These are phyloP conservation scores for Hemileccinum rubropunctum DNA, from an alignment of 768 basidiomycete species.

Conservation along the genomic window DNA sequence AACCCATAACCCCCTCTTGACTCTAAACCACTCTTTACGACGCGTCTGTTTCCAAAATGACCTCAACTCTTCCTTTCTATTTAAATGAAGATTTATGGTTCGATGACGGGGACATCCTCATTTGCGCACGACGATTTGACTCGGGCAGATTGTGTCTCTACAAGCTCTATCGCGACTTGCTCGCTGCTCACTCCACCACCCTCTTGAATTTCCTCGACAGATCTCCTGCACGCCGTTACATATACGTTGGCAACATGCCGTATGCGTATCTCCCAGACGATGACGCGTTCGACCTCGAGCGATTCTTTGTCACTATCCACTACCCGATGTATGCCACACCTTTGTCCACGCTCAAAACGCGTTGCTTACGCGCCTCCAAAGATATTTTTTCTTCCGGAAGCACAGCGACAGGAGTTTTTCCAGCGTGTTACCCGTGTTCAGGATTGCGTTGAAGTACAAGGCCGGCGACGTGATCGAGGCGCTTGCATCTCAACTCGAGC, in stretches of 20 bases:
- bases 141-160: conserved; percentile 5
- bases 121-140: conserved; percentile 6
- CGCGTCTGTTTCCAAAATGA: too few species aligned
- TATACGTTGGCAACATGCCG: neutral
- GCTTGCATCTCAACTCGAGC: conserved; percentile 5
- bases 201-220: neutral
- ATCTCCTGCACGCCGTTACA: neutral
- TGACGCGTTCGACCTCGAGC: conserved; percentile 7
- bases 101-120: conserved; percentile 2
- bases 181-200: conserved; percentile 1
- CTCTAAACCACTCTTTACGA: too few species aligned
- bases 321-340: conserved; percentile 2
- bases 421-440: neutral
- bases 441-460: conserved; percentile 4
- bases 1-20: too few species aligned
- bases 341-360: neutral
- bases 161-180: conserved; percentile 4
- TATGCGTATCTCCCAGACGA: conserved; percentile 4
- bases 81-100: conserved; percentile 4
- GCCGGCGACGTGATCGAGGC: conserved; percentile 3
- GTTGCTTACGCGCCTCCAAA: neutral
- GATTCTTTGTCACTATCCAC: neutral
- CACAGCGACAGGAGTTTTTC: conserved; percentile 1
- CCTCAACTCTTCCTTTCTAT: neutral
- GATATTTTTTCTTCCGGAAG: conserved; percentile 6